phyloP scores from a whole-genome alignment of 2,329 filamentous ascomycete genomes.

The Orbilia quercus region DNA sequence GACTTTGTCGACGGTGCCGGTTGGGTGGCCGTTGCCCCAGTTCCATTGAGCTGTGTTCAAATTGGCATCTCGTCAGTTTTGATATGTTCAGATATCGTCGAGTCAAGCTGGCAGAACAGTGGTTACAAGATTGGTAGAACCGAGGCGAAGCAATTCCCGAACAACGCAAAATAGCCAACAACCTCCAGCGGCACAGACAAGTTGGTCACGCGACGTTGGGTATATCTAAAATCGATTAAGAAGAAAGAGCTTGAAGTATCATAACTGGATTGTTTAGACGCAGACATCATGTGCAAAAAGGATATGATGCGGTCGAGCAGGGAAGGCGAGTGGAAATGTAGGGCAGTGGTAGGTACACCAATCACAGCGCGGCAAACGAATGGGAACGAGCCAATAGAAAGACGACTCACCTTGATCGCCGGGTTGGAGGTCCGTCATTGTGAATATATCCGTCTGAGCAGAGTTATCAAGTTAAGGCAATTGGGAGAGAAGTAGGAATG shows the following conservation, averaged over 20 bases:
- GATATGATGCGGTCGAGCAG: too few species aligned
- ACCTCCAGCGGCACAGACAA: neutral
- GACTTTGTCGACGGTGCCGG: conserved; percentile 70
- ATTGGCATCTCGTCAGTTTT: neutral
- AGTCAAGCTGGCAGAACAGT: too few species aligned
- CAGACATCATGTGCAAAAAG: too few species aligned
- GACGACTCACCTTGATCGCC: conserved; percentile 44
- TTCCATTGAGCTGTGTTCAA: conserved; percentile 70
- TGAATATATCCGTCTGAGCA: neutral
- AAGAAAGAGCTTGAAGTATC: too few species aligned
- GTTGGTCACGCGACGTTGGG: too few species aligned
- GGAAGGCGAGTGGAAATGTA: neutral
- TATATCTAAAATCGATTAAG: too few species aligned
- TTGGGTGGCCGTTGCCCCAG: conserved; percentile 70
- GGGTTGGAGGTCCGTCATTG: conserved; percentile 40
- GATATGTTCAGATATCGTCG: too few species aligned
- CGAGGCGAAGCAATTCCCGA: neutral
- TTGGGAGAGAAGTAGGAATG: neutral
- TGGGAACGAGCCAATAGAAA: conserved; percentile 16
- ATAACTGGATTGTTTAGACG: too few species aligned
- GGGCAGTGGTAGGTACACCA: neutral
- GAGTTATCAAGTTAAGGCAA: neutral
- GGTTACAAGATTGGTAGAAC: too few species aligned
- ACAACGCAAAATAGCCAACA: conserved; percentile 45
- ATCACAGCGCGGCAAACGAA: conserved; percentile 2